Percentiles rank a stretch among this genome's conserved stretches.
phyloP scores from a whole-genome alignment of 805 yeast species.

The Wickerhamomyces xylosicus region DNA sequence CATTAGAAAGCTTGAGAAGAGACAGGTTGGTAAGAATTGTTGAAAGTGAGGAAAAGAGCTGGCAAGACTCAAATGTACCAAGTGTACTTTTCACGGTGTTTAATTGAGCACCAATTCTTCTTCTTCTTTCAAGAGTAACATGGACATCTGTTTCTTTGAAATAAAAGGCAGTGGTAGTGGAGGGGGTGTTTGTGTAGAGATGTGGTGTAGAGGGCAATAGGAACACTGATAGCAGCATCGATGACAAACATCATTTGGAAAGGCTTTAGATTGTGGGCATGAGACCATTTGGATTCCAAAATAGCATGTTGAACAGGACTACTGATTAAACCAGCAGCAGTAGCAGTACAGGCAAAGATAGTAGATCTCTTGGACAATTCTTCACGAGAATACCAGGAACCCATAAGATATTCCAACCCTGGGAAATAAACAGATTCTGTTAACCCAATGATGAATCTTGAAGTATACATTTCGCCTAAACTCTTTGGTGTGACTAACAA shows the following conservation, averaged over 20 bases:
- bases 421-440: constrained; percentile 39
- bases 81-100: constrained; percentile 31
- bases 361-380: constrained; percentile 27
- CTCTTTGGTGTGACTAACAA: constrained; percentile 21
- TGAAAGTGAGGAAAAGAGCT: constrained; percentile 8
- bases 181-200: constrained; percentile 35
- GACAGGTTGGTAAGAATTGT: constrained; percentile 17
- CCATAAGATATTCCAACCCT: constrained; percentile 34
- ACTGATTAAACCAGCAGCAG: constrained; percentile 25
- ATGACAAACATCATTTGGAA: constrained; percentile 38
- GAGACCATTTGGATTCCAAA: constrained; percentile 17
- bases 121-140: constrained; percentile 37
- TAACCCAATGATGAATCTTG: constrained; percentile 33
- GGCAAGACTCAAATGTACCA: constrained; percentile 42
- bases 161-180: constrained; percentile 32
- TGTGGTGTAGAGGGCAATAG: constrained; percentile 34
- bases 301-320: constrained; percentile 29
- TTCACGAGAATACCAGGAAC: constrained; percentile 24
- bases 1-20: constrained; percentile 35
- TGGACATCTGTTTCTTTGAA: constrained; percentile 30
- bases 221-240: constrained; percentile 31
- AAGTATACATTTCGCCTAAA: constrained; percentile 20
- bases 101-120: constrained; percentile 31
- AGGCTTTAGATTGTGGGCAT: constrained; percentile 19
- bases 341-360: constrained; percentile 24